Conservation (phyloP, 1,284 basidiomycete species). For the Heterobasidion parviporum region DNA sequence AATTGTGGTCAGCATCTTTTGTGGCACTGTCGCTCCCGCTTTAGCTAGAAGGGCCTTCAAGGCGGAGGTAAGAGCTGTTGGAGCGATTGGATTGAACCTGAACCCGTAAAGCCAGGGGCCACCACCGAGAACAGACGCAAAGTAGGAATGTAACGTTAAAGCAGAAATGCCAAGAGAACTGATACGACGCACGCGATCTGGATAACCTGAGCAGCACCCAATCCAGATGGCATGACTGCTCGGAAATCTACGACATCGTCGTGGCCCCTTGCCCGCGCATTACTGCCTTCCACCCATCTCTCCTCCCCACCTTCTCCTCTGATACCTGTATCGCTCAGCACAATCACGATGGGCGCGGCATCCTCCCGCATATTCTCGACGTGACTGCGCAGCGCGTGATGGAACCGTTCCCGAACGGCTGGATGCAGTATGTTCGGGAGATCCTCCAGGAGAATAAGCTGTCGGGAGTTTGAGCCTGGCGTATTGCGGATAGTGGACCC, state of each 20-base stretch:
- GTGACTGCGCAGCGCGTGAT: constrained; percentile 50
- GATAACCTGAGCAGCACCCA: constrained; percentile 58
- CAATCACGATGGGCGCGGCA: constrained; percentile 68
- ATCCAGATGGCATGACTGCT: constrained; percentile 51
- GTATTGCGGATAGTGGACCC: not conserved
- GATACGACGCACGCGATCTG: constrained; percentile 56
- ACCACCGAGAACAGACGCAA: constrained; percentile 1
- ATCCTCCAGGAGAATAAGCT: constrained; percentile 83
- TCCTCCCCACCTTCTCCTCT: constrained; percentile 51
- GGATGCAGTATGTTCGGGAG: constrained; percentile 84
- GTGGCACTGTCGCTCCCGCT: constrained; percentile 31
- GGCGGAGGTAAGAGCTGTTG: constrained; percentile 77
- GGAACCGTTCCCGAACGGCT: constrained; percentile 70
- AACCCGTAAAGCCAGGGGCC: not conserved
- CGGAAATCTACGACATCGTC: constrained; percentile 62
- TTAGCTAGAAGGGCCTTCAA: constrained; percentile 53
- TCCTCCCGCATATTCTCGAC: constrained; percentile 34
- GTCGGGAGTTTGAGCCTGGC: constrained; percentile 21
- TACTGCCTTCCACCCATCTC: not conserved
- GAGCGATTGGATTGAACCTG: constrained; percentile 89
- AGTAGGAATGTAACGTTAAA: not conserved
- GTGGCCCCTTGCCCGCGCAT: constrained; percentile 27
- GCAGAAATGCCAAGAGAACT: not conserved
- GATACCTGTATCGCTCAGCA: constrained; percentile 78
- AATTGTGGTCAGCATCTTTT: constrained; percentile 66